Conservation (phyloP, 768 basidiomycete genomes). For the Hirschioporus abietinus region DNA sequence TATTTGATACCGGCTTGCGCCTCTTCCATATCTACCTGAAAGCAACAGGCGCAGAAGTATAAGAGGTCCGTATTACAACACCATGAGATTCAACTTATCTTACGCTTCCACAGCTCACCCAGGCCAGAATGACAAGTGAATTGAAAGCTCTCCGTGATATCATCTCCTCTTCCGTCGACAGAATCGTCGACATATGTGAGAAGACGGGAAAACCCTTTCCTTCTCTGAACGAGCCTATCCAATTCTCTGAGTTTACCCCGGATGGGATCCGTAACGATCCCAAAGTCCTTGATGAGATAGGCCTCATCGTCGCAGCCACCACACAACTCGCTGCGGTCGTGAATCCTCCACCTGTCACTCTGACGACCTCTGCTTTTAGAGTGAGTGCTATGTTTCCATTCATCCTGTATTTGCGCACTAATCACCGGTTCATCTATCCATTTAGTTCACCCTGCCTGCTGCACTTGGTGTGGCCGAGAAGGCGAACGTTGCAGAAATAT, state of each 20-base stretch:
- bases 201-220: not conserved
- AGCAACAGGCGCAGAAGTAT: not conserved
- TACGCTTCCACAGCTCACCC: not conserved
- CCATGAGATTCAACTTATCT: not conserved
- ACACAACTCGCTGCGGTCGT: not conserved
- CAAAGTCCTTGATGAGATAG: not conserved
- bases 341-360: not conserved
- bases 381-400: not conserved
- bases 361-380: not conserved
- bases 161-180: not conserved
- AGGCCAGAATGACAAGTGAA: not conserved
- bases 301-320: not conserved
- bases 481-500: conserved; percentile 63
- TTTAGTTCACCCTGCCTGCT: conserved; percentile 67
- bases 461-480: conserved; percentile 72
- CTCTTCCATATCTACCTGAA: no score
- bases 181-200: not conserved
- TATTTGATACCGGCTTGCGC: no score
- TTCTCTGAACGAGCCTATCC: conserved; percentile 1
- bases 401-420: not conserved
- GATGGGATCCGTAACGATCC: not conserved
- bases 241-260: not conserved
- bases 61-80: not conserved
- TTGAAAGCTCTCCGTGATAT: not conserved
- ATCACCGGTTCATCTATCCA: not conserved